Conservation (phyloP, 78 protist genomes). For the Pelomyxa schiedti region DNA sequence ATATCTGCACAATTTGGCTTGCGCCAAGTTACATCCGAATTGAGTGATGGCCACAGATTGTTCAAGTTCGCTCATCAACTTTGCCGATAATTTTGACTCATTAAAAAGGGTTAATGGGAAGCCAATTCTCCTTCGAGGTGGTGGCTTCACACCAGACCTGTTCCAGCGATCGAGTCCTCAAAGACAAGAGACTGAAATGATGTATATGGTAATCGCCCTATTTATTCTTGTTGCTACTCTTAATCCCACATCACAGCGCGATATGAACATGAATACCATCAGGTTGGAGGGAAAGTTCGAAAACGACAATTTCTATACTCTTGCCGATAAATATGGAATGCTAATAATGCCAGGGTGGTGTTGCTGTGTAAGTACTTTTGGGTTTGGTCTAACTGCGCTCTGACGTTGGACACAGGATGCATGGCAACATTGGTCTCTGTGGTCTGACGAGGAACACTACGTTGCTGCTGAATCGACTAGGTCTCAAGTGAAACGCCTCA, state of each 20-base stretch:
- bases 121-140: conserved; percentile 12
- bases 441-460: neutral
- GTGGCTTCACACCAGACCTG: conserved; percentile 10
- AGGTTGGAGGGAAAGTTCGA: conserved; percentile 10
- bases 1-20: neutral
- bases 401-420: no score
- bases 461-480: conserved; percentile 2
- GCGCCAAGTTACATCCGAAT: neutral
- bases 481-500: neutral
- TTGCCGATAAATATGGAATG: conserved; percentile 8
- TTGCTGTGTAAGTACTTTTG: no score
- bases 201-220: no score
- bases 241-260: no score
- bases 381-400: no score
- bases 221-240: no score
- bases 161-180: neutral
- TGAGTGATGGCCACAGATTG: neutral
- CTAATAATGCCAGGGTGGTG: conserved; percentile 12
- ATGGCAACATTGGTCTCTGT: conserved; percentile 14
- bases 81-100: neutral
- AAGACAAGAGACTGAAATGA: neutral
- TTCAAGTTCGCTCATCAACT: neutral
- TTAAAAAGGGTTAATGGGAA: neutral
- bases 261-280: conserved; percentile 5
- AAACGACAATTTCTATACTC: neutral